Evolutionary conservation across 2,329 filamentous ascomycete genomes (phyloP).

Genomic region (Knufia fluminis): DNA sequence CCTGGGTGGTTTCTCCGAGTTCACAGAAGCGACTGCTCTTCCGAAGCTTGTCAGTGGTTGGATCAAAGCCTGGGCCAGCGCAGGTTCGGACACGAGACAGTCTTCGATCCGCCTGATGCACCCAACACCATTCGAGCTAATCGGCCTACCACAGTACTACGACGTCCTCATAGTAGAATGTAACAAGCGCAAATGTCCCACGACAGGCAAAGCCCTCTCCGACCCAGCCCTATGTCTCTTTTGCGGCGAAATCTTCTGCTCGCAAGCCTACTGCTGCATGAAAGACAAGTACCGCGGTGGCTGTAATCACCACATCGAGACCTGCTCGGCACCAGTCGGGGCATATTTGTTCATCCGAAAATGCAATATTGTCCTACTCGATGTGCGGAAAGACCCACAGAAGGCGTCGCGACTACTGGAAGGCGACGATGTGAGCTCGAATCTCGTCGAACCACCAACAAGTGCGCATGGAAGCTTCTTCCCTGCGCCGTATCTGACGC

Average conservation of each 20-base stretch:
- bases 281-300: constrained; percentile 62
- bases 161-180: constrained; percentile 89
- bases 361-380: constrained; percentile 81
- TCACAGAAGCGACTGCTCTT: constrained; percentile 33
- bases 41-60: constrained; percentile 55
- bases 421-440: constrained; percentile 3
- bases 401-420: constrained; percentile 10
- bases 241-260: constrained; percentile 95
- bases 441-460: background rate
- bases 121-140: constrained; percentile 85
- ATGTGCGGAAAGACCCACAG: constrained; percentile 33
- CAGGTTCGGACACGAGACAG: constrained; percentile 22
- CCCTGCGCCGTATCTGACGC: constrained; percentile 85
- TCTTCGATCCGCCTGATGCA: constrained; percentile 54
- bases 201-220: constrained; percentile 79
- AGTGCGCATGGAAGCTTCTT: constrained; percentile 62
- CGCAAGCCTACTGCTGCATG: constrained; percentile 84
- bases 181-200: constrained; percentile 73
- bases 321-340: constrained; percentile 47
- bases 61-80: constrained; percentile 55
- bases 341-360: constrained; percentile 95
- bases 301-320: constrained; percentile 80
- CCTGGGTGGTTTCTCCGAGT: constrained; percentile 48
- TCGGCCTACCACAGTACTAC: constrained; percentile 85
- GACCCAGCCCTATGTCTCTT: constrained; percentile 90